Evolutionary conservation across 225 moss, liverwort and hornwort genomes (phyloP).

Genomic region (Pseudisothecium myosuroides): DNA sequence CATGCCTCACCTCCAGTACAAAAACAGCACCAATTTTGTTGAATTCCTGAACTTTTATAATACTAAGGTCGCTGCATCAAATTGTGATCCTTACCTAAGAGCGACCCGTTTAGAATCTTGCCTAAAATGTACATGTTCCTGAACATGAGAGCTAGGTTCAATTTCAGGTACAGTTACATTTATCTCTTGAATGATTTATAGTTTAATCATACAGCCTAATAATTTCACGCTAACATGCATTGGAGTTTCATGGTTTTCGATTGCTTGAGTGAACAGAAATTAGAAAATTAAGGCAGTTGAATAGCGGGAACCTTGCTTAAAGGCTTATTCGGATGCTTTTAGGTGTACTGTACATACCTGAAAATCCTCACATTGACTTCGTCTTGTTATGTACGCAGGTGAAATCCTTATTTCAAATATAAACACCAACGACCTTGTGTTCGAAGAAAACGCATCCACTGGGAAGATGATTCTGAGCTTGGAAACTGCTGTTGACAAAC

Average conservation of each 20-base stretch:
- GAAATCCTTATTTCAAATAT: constrained; percentile 30
- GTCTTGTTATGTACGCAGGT: neutral
- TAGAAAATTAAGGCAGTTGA: neutral
- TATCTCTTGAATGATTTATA: neutral
- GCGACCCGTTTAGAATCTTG: neutral
- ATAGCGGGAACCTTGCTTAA: neutral
- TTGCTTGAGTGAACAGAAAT: neutral
- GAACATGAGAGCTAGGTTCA: neutral
- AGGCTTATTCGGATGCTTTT: neutral
- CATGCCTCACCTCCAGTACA: neutral
- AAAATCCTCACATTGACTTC: neutral
- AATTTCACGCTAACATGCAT: neutral
- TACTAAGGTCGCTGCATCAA: neutral
- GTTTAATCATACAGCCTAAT: neutral
- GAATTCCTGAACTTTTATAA: neutral
- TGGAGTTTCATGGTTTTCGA: neutral
- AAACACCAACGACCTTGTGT: constrained; percentile 59
- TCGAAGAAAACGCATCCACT: constrained; percentile 27
- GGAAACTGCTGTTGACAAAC: constrained; percentile 74
- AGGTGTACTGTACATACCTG: neutral
- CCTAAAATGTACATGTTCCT: neutral
- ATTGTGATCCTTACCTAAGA: neutral
- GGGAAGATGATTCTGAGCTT: constrained; percentile 46
- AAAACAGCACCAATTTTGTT: neutral
- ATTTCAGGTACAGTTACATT: neutral